phyloP scores from a whole-genome alignment of 2,329 filamentous ascomycete genomes.

The Chaetomium olivaceum region DNA sequence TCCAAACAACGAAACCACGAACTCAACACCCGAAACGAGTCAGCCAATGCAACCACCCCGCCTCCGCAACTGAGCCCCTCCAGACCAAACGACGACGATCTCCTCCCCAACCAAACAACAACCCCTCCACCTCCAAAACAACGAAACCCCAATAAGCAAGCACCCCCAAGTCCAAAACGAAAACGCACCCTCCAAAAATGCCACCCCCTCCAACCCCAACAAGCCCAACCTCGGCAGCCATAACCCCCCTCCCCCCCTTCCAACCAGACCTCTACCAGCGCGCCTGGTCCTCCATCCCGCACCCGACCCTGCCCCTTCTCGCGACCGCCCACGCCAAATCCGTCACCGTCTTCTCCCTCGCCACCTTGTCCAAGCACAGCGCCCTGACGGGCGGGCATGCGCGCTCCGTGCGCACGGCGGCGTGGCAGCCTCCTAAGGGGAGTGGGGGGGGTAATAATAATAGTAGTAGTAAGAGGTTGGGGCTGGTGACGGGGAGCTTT shows the following conservation, averaged over 20 bases:
- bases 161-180: not conserved
- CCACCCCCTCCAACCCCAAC: not conserved
- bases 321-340: slow-evolving; percentile 87
- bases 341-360: slow-evolving; percentile 86
- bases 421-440: slow-evolving; percentile 77
- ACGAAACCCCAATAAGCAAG: not conserved
- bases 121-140: not conserved
- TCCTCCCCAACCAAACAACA: not conserved
- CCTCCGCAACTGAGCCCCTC: not conserved
- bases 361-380: slow-evolving; percentile 75
- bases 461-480: slow-evolving; percentile 56
- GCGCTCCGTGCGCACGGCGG: slow-evolving; percentile 78
- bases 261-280: slow-evolving; percentile 64
- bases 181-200: not conserved
- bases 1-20: not conserved
- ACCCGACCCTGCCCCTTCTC: slow-evolving; percentile 82
- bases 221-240: not conserved
- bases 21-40: not conserved
- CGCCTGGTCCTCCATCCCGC: slow-evolving; percentile 82
- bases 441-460: slow-evolving; percentile 20
- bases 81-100: not conserved
- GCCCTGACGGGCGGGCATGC: slow-evolving; percentile 84
- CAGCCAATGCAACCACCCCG: not conserved
- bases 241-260: slow-evolving; percentile 53
- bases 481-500: slow-evolving; percentile 89